Base-by-base conservation (phyloP, 805 yeast species). In the Blastobotrys americana region DNA sequence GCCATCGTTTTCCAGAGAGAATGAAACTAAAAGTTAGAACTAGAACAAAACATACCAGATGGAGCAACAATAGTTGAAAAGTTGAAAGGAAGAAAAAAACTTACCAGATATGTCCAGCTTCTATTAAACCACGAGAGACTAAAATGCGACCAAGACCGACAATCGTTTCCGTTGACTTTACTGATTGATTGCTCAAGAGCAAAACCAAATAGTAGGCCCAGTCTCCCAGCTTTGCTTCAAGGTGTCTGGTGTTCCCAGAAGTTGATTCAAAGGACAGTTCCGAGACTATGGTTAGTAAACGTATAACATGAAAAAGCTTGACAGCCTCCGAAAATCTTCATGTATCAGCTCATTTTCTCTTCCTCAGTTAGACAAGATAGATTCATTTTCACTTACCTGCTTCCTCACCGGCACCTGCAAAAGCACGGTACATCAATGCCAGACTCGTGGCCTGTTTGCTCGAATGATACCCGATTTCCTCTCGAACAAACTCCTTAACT, bases 361-460 rank as follows among this genome's bases (percentile, higher is more conserved):
- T 34, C 36, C 10, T 10, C 19, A 16, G 37, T 58, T 28, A 43
- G 45, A n/a, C n/a, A n/a, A n/a, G n/a, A n/a, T n/a, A n/a, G n/a
- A n/a, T n/a, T n/a, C n/a, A n/a, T n/a, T 19, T 31, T 50, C 37
- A 33, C 55, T 34, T 34, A 49, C 43, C 44, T 19, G 81, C 78
- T 16, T 67, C 67, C 34, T 68, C 68, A 3, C 76, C 71, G 49
- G 77, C 76, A 2, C 93, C 93, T 10, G 78, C 73, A 47, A 80
- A 72, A 1, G 80, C 73, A 54, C 82, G 77, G 59, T 84, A 76
- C 20, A 82, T 60, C 4, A 78, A 58, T 1, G 85, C 80, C 36
- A 78, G 57, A 43, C 71, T 61, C 44, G 66, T 65, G 3, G 64
- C 59, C 22, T 64, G 58, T n/a, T 60, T 58, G 5, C 59, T 54